These are phyloP conservation scores for Lotus japonicus DNA, from an alignment of 306 rosid species.

Conservation along the genomic window DNA sequence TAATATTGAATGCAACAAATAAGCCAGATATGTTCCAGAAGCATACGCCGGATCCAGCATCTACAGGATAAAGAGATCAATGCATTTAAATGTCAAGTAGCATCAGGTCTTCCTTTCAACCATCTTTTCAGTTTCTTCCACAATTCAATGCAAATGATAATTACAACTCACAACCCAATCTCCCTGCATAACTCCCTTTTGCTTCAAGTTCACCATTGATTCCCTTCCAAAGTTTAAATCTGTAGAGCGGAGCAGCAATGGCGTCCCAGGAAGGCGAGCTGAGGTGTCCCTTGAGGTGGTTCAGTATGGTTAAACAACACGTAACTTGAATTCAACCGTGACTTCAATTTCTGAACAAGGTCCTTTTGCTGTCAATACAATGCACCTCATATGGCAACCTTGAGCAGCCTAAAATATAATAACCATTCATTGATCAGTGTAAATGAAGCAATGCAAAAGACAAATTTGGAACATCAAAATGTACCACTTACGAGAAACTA, in stretches of 20 bases:
- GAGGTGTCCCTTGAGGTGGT: conserved; percentile 9
- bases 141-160: conserved; percentile 1
- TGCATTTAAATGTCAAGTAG: background rate
- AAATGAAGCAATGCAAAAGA: conserved; percentile 1
- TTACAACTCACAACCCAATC: background rate
- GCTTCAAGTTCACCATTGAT: background rate
- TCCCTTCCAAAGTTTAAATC: conserved; percentile 7
- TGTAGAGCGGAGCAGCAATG: background rate
- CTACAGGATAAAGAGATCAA: background rate
- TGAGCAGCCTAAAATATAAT: conserved; percentile 11
- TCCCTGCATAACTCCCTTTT: conserved; percentile 11
- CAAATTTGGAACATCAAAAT: conserved; percentile 12
- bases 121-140: conserved; percentile 5
- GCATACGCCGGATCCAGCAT: background rate
- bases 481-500: conserved; percentile 38
- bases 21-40: background rate
- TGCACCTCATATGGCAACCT: conserved; percentile 23
- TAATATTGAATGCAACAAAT: background rate
- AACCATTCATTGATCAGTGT: background rate
- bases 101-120: background rate
- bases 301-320: conserved; percentile 19
- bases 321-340: conserved; percentile 14
- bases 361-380: conserved; percentile 15
- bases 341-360: conserved; percentile 15
- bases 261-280: conserved; percentile 14